Conservation (phyloP, 768 basidiomycete species). For the Kondoa malvinella region DNA sequence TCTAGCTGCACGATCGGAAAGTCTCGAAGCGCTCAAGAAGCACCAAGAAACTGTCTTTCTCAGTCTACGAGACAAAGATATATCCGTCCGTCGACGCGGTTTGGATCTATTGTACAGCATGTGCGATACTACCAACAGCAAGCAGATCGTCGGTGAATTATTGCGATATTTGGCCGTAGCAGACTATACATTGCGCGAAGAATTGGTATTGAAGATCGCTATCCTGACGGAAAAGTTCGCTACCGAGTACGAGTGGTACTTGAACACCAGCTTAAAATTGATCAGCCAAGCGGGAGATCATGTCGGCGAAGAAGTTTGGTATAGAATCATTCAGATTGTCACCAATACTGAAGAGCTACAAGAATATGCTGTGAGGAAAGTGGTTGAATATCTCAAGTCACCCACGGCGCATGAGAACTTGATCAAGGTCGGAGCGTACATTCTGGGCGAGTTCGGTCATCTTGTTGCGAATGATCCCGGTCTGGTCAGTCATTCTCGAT, state of each 20-base stretch:
- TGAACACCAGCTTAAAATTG: constrained; percentile 88
- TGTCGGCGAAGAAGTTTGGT: constrained; percentile 99
- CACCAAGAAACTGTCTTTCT: constrained; percentile 92
- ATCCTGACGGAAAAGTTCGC: constrained; percentile 99
- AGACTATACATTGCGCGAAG: constrained; percentile 87
- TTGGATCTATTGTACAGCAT: constrained; percentile 95
- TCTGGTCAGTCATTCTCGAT: constrained; percentile 29
- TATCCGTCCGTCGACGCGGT: constrained; percentile 82
- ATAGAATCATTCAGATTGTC: constrained; percentile 87
- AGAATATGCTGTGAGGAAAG: constrained; percentile 81
- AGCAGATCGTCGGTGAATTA: constrained; percentile 85
- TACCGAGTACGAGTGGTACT: constrained; percentile 51
- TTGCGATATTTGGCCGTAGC: constrained; percentile 86
- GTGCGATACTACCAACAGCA: constrained; percentile 96
- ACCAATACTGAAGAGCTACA: constrained; percentile 97
- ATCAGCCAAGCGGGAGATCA: constrained; percentile 88
- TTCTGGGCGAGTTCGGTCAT: constrained; percentile 95
- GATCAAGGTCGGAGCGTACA: constrained; percentile 91
- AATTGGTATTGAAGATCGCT: constrained; percentile 97
- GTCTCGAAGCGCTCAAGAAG: constrained; percentile 76
- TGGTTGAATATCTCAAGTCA: constrained; percentile 71
- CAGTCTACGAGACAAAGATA: constrained; percentile 88
- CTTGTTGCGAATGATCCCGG: constrained; percentile 88
- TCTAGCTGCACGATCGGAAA: constrained; percentile 81
- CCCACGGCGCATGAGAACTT: constrained; percentile 54